Percentiles rank a stretch among this genome's conserved stretches.
phyloP scores from a whole-genome alignment of 2,329 filamentous ascomycete genomes.

The Aspergillus hiratsukae region DNA sequence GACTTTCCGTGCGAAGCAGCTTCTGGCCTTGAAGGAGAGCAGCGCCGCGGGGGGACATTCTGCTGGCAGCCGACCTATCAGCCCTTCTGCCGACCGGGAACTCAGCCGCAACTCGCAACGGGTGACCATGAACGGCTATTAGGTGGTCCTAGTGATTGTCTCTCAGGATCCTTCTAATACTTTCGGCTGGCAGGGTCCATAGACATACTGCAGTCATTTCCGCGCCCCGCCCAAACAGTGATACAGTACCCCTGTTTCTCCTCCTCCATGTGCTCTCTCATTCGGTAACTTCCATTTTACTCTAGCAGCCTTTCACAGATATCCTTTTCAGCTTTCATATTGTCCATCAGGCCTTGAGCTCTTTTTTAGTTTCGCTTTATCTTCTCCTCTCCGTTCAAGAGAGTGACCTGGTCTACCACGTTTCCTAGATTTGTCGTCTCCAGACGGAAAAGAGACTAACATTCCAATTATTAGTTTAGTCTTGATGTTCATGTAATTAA shows the following conservation, averaged over 20 bases:
- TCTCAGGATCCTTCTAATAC: constrained; percentile 13
- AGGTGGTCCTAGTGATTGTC: constrained; percentile 31
- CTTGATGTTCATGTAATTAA: constrained; percentile 33
- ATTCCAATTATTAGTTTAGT: constrained; percentile 22
- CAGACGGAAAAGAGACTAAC: constrained; percentile 24
- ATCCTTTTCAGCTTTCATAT: constrained; percentile 32
- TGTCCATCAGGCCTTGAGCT: constrained; percentile 18
- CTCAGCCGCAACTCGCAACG: constrained; percentile 95
- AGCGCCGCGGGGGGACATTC: constrained; percentile 72
- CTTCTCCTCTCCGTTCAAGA: constrained; percentile 12
- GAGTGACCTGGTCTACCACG: constrained; percentile 20
- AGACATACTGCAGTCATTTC: constrained; percentile 8
- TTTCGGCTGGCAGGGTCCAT: constrained; percentile 17
- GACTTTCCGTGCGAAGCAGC: constrained; percentile 98
- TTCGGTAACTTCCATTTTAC: constrained; percentile 26
- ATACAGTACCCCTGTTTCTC: constrained; percentile 15
- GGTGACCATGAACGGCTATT: constrained; percentile 99
- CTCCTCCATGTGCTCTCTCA: constrained; percentile 9
- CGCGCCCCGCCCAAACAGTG: constrained; percentile 12
- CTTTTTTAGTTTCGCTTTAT: constrained; percentile 17
- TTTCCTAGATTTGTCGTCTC: constrained; percentile 25
- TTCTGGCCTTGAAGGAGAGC: constrained; percentile 96
- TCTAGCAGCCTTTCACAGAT: constrained; percentile 36
- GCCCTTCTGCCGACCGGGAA: constrained; percentile 88
- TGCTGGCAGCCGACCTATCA: constrained; percentile 81